phyloP scores from a whole-genome alignment of 805 yeast species.

The Millerago galiae region DNA sequence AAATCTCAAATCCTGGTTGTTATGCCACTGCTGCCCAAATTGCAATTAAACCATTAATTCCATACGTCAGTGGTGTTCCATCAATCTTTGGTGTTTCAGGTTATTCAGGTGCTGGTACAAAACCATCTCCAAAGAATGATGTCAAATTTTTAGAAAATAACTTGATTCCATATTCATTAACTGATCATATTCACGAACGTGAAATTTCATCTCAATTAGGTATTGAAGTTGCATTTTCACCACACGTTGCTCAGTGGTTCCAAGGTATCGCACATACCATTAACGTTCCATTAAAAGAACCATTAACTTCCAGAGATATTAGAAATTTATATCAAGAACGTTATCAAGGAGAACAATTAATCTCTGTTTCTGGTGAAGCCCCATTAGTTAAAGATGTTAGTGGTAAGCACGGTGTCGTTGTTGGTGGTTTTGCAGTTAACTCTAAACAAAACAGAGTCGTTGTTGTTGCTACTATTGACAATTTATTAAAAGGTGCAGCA shows the following conservation, averaged over 20 bases:
- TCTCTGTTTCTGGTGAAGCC: slow-evolving; percentile 83
- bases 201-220: slow-evolving; percentile 85
- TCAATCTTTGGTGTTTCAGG: slow-evolving; percentile 94
- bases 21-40: slow-evolving; percentile 98
- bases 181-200: slow-evolving; percentile 95
- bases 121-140: slow-evolving; percentile 96
- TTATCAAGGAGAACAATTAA: slow-evolving; percentile 79
- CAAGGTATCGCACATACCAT: slow-evolving; percentile 95
- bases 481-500: slow-evolving; percentile 95
- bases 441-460: slow-evolving; percentile 86
- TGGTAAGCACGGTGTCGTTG: slow-evolving; percentile 90
- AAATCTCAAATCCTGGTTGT: slow-evolving; percentile 96
- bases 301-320: slow-evolving; percentile 72
- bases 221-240: slow-evolving; percentile 76
- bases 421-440: slow-evolving; percentile 95
- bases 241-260: slow-evolving; percentile 99
- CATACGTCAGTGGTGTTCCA: slow-evolving; percentile 66
- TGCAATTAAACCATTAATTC: slow-evolving; percentile 81
- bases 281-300: slow-evolving; percentile 73
- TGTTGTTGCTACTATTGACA: slow-evolving; percentile 91
- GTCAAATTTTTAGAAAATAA: slow-evolving; percentile 67
- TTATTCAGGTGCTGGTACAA: slow-evolving; percentile 98
- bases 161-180: slow-evolving; percentile 88
- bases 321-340: slow-evolving; percentile 82
- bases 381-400: slow-evolving; percentile 88